Percentiles rank a stretch among this genome's conserved stretches.
phyloP scores from a whole-genome alignment of 805 yeast genomes.

The Saturnispora saitoi region DNA sequence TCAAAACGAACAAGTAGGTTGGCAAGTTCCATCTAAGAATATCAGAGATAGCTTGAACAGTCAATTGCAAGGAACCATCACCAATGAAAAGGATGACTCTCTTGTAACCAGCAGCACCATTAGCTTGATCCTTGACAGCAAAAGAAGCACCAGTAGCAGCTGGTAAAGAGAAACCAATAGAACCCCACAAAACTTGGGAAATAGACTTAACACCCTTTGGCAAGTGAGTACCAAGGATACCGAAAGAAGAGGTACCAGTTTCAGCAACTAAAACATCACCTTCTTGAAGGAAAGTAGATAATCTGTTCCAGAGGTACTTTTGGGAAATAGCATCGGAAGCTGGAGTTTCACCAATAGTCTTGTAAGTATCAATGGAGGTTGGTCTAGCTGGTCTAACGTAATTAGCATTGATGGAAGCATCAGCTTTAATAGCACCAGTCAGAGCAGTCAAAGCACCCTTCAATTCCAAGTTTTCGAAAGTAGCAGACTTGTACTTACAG shows the following conservation, averaged over 20 bases:
- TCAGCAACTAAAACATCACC: conserved; percentile 64
- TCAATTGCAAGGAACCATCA: conserved; percentile 69
- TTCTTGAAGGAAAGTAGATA: conserved; percentile 52
- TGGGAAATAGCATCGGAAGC: conserved; percentile 40
- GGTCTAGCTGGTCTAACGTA: conserved; percentile 53
- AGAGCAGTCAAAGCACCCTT: conserved; percentile 42
- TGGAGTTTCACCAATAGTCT: conserved; percentile 38
- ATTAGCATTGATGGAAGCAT: conserved; percentile 19
- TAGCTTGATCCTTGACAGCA: conserved; percentile 60
- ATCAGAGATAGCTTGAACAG: conserved; percentile 66
- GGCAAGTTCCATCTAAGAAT: conserved; percentile 57
- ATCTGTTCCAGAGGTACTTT: conserved; percentile 61
- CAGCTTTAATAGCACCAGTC: conserved; percentile 29
- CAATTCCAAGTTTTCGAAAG: conserved; percentile 68
- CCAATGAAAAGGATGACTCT: conserved; percentile 64
- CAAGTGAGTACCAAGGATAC: conserved; percentile 57
- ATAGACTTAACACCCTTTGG: conserved; percentile 56
- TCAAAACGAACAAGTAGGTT: conserved; percentile 61
- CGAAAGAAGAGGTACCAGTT: conserved; percentile 71
- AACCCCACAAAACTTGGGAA: conserved; percentile 71
- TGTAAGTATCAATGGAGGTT: conserved; percentile 27
- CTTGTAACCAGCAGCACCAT: conserved; percentile 33
- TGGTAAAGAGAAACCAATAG: conserved; percentile 65
- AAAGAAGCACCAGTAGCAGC: conserved; percentile 60
- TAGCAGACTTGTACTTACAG: conserved; percentile 61